Percentiles rank a stretch among this genome's conserved stretches.
phyloP scores from a whole-genome alignment of 768 basidiomycete species.

The Agrocybe pediades region DNA sequence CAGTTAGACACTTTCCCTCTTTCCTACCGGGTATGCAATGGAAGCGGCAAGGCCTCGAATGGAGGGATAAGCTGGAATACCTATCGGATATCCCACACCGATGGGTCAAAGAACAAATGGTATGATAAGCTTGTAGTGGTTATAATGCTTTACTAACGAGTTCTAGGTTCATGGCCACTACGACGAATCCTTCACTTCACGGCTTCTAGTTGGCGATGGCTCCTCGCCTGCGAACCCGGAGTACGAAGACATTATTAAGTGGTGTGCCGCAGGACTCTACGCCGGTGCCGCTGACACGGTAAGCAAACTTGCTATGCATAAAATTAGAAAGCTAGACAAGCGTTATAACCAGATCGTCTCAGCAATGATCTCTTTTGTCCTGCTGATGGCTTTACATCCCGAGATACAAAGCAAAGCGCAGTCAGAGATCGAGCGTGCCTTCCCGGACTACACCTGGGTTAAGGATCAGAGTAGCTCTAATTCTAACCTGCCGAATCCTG shows the following conservation, averaged over 20 bases:
- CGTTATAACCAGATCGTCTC: slow-evolving; percentile 13
- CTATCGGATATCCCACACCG: slow-evolving; percentile 40
- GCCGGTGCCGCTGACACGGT: slow-evolving; percentile 49
- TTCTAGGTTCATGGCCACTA: slow-evolving; percentile 23
- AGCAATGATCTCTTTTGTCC: slow-evolving; percentile 29
- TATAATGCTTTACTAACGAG: slow-evolving; percentile 22
- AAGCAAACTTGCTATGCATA: slow-evolving; percentile 17
- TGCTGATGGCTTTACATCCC: slow-evolving; percentile 39
- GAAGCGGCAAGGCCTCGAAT: slow-evolving; percentile 45
- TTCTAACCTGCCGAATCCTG: slow-evolving; percentile 33
- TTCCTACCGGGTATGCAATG: slow-evolving; percentile 52
- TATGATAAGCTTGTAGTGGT: slow-evolving; percentile 12
- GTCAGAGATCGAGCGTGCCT: slow-evolving; percentile 33
- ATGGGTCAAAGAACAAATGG: slow-evolving; percentile 50
- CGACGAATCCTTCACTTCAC: slow-evolving; percentile 46
- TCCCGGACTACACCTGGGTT: slow-evolving; percentile 9
- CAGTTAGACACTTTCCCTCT: slow-evolving; percentile 51
- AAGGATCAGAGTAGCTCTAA: slow-evolving; percentile 18
- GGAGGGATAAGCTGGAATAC: slow-evolving; percentile 35
- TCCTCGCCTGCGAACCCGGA: slow-evolving; percentile 21
- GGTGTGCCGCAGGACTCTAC: slow-evolving; percentile 51
- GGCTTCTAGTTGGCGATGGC: slow-evolving; percentile 31
- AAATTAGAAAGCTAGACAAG: neutral
- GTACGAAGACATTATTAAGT: slow-evolving; percentile 48
- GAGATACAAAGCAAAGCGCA: slow-evolving; percentile 35